Base-by-base conservation (phyloP, 2,329 filamentous ascomycete species). In the Aspergillus quadricinctus region DNA sequence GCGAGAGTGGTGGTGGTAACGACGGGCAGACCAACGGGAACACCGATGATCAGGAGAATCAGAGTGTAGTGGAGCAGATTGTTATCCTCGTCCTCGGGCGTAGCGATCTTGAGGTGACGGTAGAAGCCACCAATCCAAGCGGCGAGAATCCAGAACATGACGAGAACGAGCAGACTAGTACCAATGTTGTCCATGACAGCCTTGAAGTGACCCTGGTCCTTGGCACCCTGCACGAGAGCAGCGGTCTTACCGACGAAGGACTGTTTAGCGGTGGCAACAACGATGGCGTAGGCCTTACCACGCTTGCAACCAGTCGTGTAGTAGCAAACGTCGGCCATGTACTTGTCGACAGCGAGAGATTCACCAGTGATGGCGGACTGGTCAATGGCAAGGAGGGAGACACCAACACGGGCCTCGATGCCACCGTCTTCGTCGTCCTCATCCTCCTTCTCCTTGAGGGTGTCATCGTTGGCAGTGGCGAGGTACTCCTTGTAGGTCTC, bases 301-400 rank as follows among this genome's bases (percentile, higher is more conserved):
- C 88, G 87, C 83, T 90, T 91, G 81, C 88, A 90, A 67, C 88
- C 88, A 61, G 88, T 90, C 60, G 88, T 90, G 80, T 90, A 90
- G 81, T 89, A 90, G 70, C 87, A 81, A 60, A 82, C 78, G 69
- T 90, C 88, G 60, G 87, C 86, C 84, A 91, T 88, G 78, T 88
- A 73, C 70, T 73, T 73, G 67, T 73, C 71, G 64, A 73, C 71
- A 63, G 88, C 88, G 63, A 90, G 84, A 59, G 88, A 91, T 75
- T 90, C 88, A 77, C 88, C 88, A 66, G 88, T 90, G 75, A 91
- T 90, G 75, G 88, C 88, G 70, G 88, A 90, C 78, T 90, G 88
- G 79, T 91, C 88, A 66, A 85, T 84, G 62, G 88, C 88, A 68
- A 90, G 78, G 64, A 90, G 81, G 43, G 71, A 80, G 67, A 85